These are phyloP conservation scores for Penicillium sp. DNA, from an alignment of 2,329 filamentous ascomycete species.

Conservation along the genomic window DNA sequence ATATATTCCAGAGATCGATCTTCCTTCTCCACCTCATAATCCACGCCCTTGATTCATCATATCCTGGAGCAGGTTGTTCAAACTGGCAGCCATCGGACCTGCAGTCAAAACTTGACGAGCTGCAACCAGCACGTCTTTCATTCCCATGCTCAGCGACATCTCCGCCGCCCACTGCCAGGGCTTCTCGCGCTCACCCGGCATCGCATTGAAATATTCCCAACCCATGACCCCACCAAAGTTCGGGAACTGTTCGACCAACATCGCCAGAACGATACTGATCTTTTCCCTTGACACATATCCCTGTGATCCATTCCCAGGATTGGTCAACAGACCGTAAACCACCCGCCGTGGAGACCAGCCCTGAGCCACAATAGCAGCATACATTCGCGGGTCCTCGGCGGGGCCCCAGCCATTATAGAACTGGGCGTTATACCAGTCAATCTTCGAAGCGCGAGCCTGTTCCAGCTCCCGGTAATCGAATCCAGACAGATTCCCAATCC, in stretches of 20 bases:
- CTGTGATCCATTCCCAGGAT: slow-evolving; percentile 67
- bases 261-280: slow-evolving; percentile 59
- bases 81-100: slow-evolving; percentile 31
- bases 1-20: neutral
- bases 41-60: slow-evolving; percentile 30
- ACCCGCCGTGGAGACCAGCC: slow-evolving; percentile 75
- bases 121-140: slow-evolving; percentile 41
- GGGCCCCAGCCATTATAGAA: slow-evolving; percentile 92
- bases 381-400: slow-evolving; percentile 52
- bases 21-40: slow-evolving; percentile 1
- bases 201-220: slow-evolving; percentile 91
- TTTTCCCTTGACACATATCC: slow-evolving; percentile 64
- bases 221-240: slow-evolving; percentile 87
- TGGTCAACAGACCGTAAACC: slow-evolving; percentile 79
- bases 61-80: slow-evolving; percentile 34
- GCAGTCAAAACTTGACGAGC: slow-evolving; percentile 32
- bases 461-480: slow-evolving; percentile 80
- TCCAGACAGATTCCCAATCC: slow-evolving; percentile 67
- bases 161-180: slow-evolving; percentile 79
- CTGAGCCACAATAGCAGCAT: slow-evolving; percentile 44
- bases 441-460: slow-evolving; percentile 62
- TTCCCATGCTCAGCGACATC: slow-evolving; percentile 58
- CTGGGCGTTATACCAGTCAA: slow-evolving; percentile 87
- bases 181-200: slow-evolving; percentile 61
- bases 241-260: slow-evolving; percentile 62